Percentiles rank a stretch among this genome's conserved stretches.
Evolutionary conservation across 2,329 filamentous ascomycete genomes (phyloP).

Genomic region (Diaporthe sp.): DNA sequence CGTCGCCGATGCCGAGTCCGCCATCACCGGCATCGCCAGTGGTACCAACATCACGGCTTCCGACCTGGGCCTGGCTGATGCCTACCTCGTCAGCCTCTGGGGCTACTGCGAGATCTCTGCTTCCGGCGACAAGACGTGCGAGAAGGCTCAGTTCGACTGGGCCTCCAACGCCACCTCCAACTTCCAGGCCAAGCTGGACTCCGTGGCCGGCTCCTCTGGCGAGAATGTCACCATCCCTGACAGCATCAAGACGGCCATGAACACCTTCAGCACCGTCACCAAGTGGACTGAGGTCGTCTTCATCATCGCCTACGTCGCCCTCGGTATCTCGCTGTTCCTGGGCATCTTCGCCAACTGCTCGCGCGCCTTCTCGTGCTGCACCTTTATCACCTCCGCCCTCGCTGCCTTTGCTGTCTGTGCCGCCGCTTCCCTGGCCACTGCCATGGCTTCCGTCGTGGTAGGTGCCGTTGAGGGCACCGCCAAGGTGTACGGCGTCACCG

Average conservation of each 20-base stretch:
- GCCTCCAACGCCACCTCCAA: slow-evolving; percentile 77
- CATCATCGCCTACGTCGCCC: slow-evolving; percentile 76
- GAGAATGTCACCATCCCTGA: slow-evolving; percentile 73
- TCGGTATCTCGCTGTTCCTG: slow-evolving; percentile 77
- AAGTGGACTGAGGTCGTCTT: slow-evolving; percentile 89
- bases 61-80: slow-evolving; percentile 73
- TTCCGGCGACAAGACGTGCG: slow-evolving; percentile 73
- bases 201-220: slow-evolving; percentile 58
- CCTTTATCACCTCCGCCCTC: slow-evolving; percentile 79
- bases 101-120: slow-evolving; percentile 80
- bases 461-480: slow-evolving; percentile 74
- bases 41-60: slow-evolving; percentile 64
- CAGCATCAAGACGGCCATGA: slow-evolving; percentile 73
- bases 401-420: slow-evolving; percentile 65
- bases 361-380: slow-evolving; percentile 82
- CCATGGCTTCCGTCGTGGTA: slow-evolving; percentile 76
- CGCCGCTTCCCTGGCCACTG: slow-evolving; percentile 79
- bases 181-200: slow-evolving; percentile 65
- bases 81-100: slow-evolving; percentile 87
- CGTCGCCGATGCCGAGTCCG: neutral
- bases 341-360: slow-evolving; percentile 88
- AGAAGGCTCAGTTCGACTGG: slow-evolving; percentile 78
- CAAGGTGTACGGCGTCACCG: slow-evolving; percentile 77
- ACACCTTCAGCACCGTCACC: slow-evolving; percentile 77
- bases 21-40: neutral